A percentile compares a stretch with the other conserved stretches of the same genome.
phyloP scores from a whole-genome alignment of 805 yeast genomes.

The Blastobotrys terrestris region DNA sequence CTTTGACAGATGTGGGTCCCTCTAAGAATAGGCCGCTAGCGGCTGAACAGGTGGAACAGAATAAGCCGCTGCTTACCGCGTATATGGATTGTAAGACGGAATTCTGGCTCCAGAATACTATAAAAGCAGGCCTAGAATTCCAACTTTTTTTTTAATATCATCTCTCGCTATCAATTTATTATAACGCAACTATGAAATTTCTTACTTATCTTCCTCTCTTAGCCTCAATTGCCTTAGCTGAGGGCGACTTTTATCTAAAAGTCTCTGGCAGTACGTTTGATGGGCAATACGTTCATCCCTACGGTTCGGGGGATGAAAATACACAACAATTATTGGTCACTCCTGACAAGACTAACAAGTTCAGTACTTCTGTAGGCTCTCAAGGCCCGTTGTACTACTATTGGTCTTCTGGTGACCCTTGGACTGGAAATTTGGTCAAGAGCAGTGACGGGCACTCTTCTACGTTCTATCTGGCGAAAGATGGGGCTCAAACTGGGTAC shows the following conservation, averaged over 20 bases:
- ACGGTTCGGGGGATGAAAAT: background rate
- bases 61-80: too few relatives aligned
- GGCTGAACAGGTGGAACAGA: too few relatives aligned
- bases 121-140: too few relatives aligned
- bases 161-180: background rate
- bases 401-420: background rate
- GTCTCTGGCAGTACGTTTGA: background rate
- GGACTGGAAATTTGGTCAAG: background rate
- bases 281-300: background rate
- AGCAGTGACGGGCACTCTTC: background rate
- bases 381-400: background rate
- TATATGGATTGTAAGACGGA: too few relatives aligned
- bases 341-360: background rate
- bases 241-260: background rate
- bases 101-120: too few relatives aligned
- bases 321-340: background rate
- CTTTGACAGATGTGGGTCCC: too few relatives aligned
- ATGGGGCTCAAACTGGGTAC: background rate
- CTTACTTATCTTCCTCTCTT: background rate
- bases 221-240: background rate
- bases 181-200: background rate
- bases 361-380: background rate
- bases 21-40: too few relatives aligned
- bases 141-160: too few relatives aligned
- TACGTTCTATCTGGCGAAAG: background rate